phyloP scores from a whole-genome alignment of 345 rosid species.

The Aurinia saxatilis region DNA sequence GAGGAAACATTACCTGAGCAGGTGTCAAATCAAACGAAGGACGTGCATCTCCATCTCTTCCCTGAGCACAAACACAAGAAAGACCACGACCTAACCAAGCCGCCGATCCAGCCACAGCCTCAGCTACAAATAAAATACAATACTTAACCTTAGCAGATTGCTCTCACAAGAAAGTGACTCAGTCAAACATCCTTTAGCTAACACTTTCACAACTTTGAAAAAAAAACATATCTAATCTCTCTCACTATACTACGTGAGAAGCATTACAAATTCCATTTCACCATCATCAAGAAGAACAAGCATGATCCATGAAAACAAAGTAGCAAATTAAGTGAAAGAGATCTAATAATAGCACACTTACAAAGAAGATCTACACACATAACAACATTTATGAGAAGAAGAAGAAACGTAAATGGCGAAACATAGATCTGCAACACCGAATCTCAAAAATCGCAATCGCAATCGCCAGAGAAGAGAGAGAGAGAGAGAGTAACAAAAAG shows the following conservation, averaged over 20 bases:
- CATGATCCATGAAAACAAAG: not conserved
- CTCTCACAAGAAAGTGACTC: not conserved
- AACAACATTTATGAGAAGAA: slow-evolving; percentile 15
- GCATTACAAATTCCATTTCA: not conserved
- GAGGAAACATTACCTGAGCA: slow-evolving; percentile 50
- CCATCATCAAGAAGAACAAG: too few species aligned
- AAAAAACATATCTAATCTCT: not conserved
- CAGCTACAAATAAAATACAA: slow-evolving; percentile 61
- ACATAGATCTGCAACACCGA: slow-evolving; percentile 30
- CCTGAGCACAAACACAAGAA: slow-evolving; percentile 97
- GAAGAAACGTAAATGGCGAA: slow-evolving; percentile 14
- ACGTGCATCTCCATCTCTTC: slow-evolving; percentile 73
- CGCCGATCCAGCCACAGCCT: slow-evolving; percentile 97
- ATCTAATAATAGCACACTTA: slow-evolving; percentile 24
- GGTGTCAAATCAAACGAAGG: slow-evolving; percentile 96
- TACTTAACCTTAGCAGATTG: not conserved
- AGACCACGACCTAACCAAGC: slow-evolving; percentile 98
- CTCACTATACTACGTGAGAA: slow-evolving; percentile 8
- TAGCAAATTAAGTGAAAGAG: not conserved
- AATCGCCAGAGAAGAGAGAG: slow-evolving; percentile 7
- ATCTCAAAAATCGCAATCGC: not conserved
- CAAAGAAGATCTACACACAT: slow-evolving; percentile 55
- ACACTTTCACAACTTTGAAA: not conserved
- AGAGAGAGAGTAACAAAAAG: not conserved
- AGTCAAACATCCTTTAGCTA: slow-evolving; percentile 8